Evolutionary conservation across 805 yeast genomes (phyloP).

Genomic region (Wickerhamomyces ciferrii): DNA sequence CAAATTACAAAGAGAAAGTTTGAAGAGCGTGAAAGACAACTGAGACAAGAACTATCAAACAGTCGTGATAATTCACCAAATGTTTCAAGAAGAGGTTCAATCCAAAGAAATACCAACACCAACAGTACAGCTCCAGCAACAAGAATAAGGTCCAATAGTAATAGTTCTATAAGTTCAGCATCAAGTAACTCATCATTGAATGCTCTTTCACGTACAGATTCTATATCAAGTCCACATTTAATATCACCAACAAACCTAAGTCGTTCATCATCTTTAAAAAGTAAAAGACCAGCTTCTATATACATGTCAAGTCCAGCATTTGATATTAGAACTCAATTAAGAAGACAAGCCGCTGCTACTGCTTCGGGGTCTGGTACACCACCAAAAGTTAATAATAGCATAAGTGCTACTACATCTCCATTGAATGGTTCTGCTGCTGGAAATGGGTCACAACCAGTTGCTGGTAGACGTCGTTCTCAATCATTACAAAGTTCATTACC

Average conservation of each 20-base stretch:
- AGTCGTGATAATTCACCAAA: slow-evolving; percentile 9
- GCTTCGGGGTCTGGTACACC: slow-evolving; percentile 1
- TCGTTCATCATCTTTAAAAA: slow-evolving; percentile 15
- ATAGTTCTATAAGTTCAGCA: slow-evolving; percentile 1
- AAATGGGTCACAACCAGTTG: background rate
- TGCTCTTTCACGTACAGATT: background rate
- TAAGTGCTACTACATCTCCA: background rate
- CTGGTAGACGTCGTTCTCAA: slow-evolving; percentile 9
- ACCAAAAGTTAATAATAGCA: background rate
- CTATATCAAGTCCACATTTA: background rate
- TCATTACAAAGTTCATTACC: slow-evolving; percentile 6
- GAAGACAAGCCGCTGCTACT: slow-evolving; percentile 17
- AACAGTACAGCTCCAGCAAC: too few relatives aligned
- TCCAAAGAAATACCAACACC: background rate
- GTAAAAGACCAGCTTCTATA: slow-evolving; percentile 16
- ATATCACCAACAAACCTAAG: slow-evolving; percentile 13
- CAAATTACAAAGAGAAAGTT: slow-evolving; percentile 7
- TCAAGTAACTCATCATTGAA: background rate
- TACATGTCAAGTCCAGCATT: slow-evolving; percentile 20
- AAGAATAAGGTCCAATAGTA: slow-evolving; percentile 13
- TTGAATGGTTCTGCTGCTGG: slow-evolving; percentile 4
- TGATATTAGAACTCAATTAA: slow-evolving; percentile 21
- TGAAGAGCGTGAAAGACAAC: slow-evolving; percentile 13
- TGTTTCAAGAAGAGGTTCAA: slow-evolving; percentile 11
- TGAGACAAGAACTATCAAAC: slow-evolving; percentile 11